Conservation (phyloP, 1,284 basidiomycete species). For the Sporisorium graminicola region DNA sequence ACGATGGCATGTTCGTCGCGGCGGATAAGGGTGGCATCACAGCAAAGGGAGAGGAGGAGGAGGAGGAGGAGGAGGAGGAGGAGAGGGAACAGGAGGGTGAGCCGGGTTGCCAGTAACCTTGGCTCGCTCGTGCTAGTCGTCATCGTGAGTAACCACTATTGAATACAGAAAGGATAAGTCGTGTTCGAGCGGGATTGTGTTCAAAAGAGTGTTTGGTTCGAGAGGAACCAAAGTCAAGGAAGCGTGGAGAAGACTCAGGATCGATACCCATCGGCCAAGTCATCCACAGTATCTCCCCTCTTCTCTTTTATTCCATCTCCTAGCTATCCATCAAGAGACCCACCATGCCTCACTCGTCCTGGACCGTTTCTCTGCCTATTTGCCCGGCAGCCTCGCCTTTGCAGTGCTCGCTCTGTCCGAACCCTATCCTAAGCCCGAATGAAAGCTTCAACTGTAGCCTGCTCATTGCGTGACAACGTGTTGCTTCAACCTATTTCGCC, state of each 20-base stretch:
- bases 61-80: background rate
- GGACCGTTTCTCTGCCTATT: too few relatives aligned
- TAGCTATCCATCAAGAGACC: background rate
- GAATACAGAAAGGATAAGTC: too few relatives aligned
- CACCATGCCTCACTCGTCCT: background rate
- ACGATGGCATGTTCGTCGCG: slow-evolving; percentile 20
- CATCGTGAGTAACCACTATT: background rate
- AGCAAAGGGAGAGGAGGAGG: too few relatives aligned
- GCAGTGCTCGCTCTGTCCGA: too few relatives aligned
- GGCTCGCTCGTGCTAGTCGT: background rate
- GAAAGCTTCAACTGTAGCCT: background rate
- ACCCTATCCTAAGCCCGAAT: background rate
- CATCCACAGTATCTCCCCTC: too few relatives aligned
- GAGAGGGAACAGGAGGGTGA: background rate
- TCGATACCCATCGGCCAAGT: background rate
- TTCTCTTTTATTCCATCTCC: background rate
- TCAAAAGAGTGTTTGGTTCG: background rate
- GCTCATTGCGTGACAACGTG: background rate
- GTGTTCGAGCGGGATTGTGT: too few relatives aligned
- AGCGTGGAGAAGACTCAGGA: background rate
- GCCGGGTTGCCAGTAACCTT: slow-evolving; percentile 1
- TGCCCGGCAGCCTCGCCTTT: too few relatives aligned
- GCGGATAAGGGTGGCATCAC: background rate
- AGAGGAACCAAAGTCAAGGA: too few relatives aligned
- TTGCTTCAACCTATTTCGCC: background rate